Conservation (phyloP, 73 alveolate genomes). For the Urostyla sp. region DNA sequence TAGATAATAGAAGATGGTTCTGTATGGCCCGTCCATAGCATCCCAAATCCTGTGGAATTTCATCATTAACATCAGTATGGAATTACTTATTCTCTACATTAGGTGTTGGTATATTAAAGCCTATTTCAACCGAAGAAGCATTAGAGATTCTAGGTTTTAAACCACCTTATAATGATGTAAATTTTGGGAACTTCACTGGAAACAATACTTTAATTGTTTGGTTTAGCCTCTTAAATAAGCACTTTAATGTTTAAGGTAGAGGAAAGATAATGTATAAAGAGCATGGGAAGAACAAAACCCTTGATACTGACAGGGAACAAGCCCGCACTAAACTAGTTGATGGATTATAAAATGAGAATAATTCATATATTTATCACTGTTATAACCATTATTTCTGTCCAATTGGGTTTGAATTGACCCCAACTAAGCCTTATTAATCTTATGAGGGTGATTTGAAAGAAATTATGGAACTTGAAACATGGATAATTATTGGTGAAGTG, state of each 20-base stretch:
- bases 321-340: conserved; percentile 61
- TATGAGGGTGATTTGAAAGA: conserved; percentile 56
- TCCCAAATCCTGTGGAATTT: conserved; percentile 84
- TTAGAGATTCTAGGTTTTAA: conserved; percentile 66
- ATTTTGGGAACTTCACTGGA: conserved; percentile 84
- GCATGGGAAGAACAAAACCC: conserved; percentile 76
- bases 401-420: conserved; percentile 84
- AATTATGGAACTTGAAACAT: conserved; percentile 66
- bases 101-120: conserved; percentile 70
- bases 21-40: conserved; percentile 84
- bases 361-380: conserved; percentile 84
- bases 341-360: conserved; percentile 68
- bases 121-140: conserved; percentile 80
- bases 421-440: conserved; percentile 76
- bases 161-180: conserved; percentile 77
- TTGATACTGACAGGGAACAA: conserved; percentile 68
- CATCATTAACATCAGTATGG: conserved; percentile 81
- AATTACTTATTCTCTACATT: conserved; percentile 71
- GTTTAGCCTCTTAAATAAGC: conserved; percentile 61
- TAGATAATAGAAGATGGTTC: conserved; percentile 89
- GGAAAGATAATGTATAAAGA: conserved; percentile 75
- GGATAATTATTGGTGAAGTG: conserved; percentile 84
- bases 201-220: conserved; percentile 79
- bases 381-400: conserved; percentile 91
- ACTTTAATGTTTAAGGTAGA: conserved; percentile 68